Evolutionary conservation across 495 filamentous ascomycete species (phyloP).

Genomic region (Aspergillus heteromorphus): DNA sequence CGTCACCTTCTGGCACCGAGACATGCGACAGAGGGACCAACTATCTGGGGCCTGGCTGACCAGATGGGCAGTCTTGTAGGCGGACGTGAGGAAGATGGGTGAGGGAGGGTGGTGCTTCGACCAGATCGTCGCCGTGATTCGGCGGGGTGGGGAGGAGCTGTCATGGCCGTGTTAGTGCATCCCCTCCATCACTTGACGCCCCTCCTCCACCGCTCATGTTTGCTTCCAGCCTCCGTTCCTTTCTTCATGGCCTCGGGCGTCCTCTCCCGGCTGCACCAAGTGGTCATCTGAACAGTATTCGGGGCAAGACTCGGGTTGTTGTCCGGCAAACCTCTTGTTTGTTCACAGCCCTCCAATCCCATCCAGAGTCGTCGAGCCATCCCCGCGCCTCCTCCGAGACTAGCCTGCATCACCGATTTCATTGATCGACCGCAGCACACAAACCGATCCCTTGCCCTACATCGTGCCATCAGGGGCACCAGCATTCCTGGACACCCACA

Average conservation of each 20-base stretch:
- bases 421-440: background rate
- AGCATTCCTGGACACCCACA: background rate
- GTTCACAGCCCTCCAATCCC: background rate
- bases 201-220: background rate
- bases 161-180: background rate
- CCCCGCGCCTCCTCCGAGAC: too few species aligned
- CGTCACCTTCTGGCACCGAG: background rate
- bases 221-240: too few species aligned
- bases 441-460: too few species aligned
- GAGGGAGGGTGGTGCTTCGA: constrained; percentile 1
- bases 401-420: background rate
- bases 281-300: too few species aligned
- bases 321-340: background rate
- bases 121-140: constrained; percentile 1
- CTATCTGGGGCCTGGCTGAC: background rate
- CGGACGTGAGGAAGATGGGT: background rate
- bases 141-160: background rate
- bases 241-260: background rate
- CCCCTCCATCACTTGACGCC: background rate
- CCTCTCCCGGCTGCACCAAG: background rate
- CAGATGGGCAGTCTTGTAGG: background rate
- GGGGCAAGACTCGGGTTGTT: too few species aligned
- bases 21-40: background rate
- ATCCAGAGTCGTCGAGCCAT: background rate
- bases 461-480: background rate